Conservation (phyloP, 1,284 basidiomycete species). For the Leccinum fallax region DNA sequence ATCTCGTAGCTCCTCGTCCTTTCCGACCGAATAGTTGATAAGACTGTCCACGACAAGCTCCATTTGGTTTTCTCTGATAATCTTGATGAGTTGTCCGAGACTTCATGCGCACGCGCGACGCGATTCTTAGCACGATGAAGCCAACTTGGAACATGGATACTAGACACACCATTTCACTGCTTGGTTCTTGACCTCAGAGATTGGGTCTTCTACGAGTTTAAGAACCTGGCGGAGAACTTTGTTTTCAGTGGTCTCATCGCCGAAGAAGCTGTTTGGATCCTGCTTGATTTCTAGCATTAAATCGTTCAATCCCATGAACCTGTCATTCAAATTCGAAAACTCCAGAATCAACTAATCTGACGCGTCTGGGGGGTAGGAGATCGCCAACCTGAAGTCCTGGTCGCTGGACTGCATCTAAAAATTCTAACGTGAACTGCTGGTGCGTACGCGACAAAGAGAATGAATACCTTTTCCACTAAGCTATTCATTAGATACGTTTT, state of each 20-base stretch:
- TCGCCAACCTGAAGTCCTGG: conserved; percentile 75
- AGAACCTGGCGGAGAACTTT: conserved; percentile 83
- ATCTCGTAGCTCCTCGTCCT: conserved; percentile 90
- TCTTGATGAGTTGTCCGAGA: conserved; percentile 85
- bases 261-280: conserved; percentile 66
- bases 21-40: conserved; percentile 80
- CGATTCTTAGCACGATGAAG: conserved; percentile 9
- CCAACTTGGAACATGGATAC: not conserved
- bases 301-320: conserved; percentile 95
- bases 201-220: conserved; percentile 86
- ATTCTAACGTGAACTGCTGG: conserved; percentile 15
- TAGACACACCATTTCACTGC: conserved; percentile 85
- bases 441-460: not conserved
- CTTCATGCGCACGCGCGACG: conserved; percentile 41
- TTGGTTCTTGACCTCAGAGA: conserved; percentile 98
- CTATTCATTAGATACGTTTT: conserved; percentile 81
- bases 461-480: conserved; percentile 71
- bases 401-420: conserved; percentile 79
- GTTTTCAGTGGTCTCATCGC: conserved; percentile 82
- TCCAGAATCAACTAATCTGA: conserved; percentile 22
- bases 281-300: conserved; percentile 84
- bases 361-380: conserved; percentile 26
- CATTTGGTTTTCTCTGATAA: conserved; percentile 82
- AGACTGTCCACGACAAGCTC: conserved; percentile 86
- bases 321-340: conserved; percentile 35